A percentile compares a stretch with the other conserved stretches of the same genome.
phyloP scores from a whole-genome alignment of 768 basidiomycete species.

The Baorangia bicolor region DNA sequence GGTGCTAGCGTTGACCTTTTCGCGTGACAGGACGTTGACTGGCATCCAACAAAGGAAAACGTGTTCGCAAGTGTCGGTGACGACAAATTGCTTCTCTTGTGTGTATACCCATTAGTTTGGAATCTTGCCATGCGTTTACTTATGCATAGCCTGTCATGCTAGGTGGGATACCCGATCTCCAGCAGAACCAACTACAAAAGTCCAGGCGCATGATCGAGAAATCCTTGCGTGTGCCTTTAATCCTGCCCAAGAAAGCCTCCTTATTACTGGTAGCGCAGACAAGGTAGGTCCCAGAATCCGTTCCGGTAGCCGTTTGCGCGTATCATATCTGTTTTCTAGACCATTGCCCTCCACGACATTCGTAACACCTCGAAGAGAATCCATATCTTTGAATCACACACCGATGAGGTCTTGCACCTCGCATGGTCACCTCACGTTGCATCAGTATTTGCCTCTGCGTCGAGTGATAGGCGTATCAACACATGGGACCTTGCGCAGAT shows the following conservation, averaged over 20 bases:
- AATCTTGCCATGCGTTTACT: not conserved
- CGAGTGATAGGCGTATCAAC: conserved; percentile 89
- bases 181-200: conserved; percentile 61
- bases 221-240: conserved; percentile 91
- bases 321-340: conserved; percentile 45
- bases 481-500: conserved; percentile 93
- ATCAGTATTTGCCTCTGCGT: conserved; percentile 92
- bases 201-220: conserved; percentile 88
- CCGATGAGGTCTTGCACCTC: conserved; percentile 91
- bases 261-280: conserved; percentile 92
- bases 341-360: conserved; percentile 84
- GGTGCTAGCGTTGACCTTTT: not conserved
- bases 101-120: conserved; percentile 29
- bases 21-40: conserved; percentile 82
- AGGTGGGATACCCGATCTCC: conserved; percentile 93
- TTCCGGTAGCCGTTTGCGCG: not conserved
- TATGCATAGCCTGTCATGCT: not conserved
- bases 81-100: conserved; percentile 94
- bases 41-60: conserved; percentile 81
- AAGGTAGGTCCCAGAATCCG: conserved; percentile 51
- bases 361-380: conserved; percentile 71
- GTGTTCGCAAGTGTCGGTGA: conserved; percentile 95
- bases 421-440: conserved; percentile 94
- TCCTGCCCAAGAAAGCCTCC: conserved; percentile 71
- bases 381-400: conserved; percentile 91